A percentile compares a stretch with the other conserved stretches of the same genome.
Conservation (phyloP, 306 rosid species). For the Herpetospermum pedunculosum region DNA sequence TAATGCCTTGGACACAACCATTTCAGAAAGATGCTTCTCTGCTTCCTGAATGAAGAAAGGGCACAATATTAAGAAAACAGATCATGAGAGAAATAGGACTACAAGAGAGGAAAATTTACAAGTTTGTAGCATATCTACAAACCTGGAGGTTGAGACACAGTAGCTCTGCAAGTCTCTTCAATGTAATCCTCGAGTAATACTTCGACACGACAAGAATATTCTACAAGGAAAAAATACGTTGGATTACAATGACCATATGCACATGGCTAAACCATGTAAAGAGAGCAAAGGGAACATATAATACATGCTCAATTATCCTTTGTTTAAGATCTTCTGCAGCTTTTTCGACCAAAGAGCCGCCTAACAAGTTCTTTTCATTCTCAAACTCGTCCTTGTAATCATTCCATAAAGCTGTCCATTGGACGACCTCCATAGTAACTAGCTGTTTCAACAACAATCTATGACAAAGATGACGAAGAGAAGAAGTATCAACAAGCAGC, state of each 20-base stretch:
- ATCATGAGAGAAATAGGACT: background rate
- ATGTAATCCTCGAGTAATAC: slow-evolving; percentile 44
- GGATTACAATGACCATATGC: background rate
- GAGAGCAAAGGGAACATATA: background rate
- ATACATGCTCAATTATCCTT: slow-evolving; percentile 82
- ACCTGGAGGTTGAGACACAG: slow-evolving; percentile 12
- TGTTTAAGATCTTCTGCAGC: slow-evolving; percentile 83
- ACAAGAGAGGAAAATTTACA: background rate
- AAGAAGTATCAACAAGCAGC: background rate
- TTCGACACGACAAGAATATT: slow-evolving; percentile 84
- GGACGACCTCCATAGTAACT: slow-evolving; percentile 86
- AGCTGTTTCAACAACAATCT: slow-evolving; percentile 74
- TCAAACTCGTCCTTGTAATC: slow-evolving; percentile 68
- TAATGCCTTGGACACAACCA: slow-evolving; percentile 95
- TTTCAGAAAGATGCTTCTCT: slow-evolving; percentile 92
- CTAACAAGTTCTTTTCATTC: slow-evolving; percentile 57
- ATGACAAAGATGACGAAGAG: background rate
- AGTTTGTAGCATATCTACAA: background rate
- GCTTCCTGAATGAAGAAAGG: slow-evolving; percentile 48
- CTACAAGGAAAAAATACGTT: slow-evolving; percentile 24
- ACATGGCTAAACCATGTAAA: background rate
- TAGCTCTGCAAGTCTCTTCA: slow-evolving; percentile 14
- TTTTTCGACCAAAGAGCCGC: slow-evolving; percentile 57
- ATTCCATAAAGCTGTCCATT: slow-evolving; percentile 79
- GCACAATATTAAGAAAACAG: background rate